Percentiles rank a stretch among this genome's conserved stretches.
Conservation (phyloP, 129 eudicot species). For the Smallanthus sonchifolius region DNA sequence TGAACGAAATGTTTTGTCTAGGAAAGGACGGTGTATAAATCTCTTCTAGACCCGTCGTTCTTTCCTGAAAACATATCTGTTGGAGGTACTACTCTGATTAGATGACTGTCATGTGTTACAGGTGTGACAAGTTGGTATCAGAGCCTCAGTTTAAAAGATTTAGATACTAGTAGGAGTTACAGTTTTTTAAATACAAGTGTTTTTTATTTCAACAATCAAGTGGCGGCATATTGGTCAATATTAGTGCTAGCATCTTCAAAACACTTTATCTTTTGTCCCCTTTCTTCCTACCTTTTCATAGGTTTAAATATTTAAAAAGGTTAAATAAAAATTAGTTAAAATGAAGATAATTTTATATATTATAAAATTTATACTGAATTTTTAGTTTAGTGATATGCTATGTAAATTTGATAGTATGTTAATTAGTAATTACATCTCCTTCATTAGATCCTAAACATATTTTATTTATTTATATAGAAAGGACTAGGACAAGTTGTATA, state of each 20-base stretch:
- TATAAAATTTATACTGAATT: neutral
- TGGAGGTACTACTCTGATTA: too few relatives aligned
- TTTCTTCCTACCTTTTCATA: neutral
- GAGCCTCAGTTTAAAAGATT: too few relatives aligned
- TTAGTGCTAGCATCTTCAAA: slow-evolving; percentile 1
- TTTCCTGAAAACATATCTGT: too few relatives aligned
- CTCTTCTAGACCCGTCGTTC: too few relatives aligned
- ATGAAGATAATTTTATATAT: neutral
- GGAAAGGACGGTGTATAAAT: too few relatives aligned
- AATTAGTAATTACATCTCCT: neutral
- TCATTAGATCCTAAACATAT: neutral
- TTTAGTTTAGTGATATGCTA: neutral
- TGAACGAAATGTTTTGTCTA: too few relatives aligned
- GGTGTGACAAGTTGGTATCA: too few relatives aligned
- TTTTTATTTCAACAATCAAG: neutral
- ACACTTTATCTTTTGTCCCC: slow-evolving; percentile 1
- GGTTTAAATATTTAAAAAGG: neutral
- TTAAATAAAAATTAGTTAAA: neutral
- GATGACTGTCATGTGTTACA: too few relatives aligned
- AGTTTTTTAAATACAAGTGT: neutral
- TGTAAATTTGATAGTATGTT: too few relatives aligned
- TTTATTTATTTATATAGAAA: neutral
- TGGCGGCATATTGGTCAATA: neutral
- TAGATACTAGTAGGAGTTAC: too few relatives aligned
- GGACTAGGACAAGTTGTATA: neutral